Evolutionary conservation across 1,139 yeast genomes (phyloP).

Genomic region (Waltiozyma sp.): DNA sequence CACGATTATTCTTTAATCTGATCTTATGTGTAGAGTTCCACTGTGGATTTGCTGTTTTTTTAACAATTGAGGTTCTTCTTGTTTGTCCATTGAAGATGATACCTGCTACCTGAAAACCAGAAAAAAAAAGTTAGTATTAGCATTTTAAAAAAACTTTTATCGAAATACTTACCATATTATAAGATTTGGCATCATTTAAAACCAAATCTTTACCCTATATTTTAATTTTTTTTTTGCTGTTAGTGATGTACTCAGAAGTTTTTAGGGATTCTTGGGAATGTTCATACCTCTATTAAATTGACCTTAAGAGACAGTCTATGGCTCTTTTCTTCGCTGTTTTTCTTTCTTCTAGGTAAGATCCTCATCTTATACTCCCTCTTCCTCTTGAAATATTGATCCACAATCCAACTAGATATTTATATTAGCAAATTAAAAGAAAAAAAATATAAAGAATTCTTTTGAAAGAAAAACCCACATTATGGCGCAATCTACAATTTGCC

Average conservation of each 20-base stretch:
- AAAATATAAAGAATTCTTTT: too few species aligned
- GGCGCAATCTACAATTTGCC: too few species aligned
- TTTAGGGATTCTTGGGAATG: too few species aligned
- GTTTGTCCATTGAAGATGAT: slow-evolving; percentile 14
- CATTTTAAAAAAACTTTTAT: too few species aligned
- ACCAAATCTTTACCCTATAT: not conserved
- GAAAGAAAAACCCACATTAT: too few species aligned
- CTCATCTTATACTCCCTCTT: not conserved
- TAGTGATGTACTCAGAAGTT: too few species aligned
- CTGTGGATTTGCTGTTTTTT: slow-evolving; percentile 21
- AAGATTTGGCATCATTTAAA: not conserved
- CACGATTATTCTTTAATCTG: slow-evolving; percentile 16
- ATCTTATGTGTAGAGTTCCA: slow-evolving; percentile 25
- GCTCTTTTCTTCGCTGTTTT: not conserved
- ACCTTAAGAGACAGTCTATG: not conserved
- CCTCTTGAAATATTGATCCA: too few species aligned
- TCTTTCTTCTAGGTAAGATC: not conserved
- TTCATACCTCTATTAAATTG: not conserved
- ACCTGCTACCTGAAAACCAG: slow-evolving; percentile 16
- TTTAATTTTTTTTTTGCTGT: too few species aligned
- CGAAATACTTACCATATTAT: not conserved
- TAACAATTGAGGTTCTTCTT: slow-evolving; percentile 21
- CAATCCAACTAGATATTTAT: too few species aligned
- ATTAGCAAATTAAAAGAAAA: too few species aligned
- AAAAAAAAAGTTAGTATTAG: too few species aligned